Conservation (phyloP, 352 stramenopile species). For the Phytophthora tubulina region DNA sequence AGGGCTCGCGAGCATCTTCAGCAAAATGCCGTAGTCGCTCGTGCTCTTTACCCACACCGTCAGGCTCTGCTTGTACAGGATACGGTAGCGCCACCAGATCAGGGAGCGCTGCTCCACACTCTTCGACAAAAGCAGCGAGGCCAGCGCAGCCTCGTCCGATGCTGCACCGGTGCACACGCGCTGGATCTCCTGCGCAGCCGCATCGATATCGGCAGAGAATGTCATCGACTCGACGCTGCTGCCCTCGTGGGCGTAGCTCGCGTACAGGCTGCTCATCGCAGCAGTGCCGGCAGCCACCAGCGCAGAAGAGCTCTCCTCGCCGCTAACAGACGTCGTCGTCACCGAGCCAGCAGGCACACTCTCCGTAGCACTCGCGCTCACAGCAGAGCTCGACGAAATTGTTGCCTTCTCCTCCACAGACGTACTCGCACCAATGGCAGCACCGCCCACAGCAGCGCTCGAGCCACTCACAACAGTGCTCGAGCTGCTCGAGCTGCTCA, state of each 20-base stretch:
- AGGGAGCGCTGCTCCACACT: conserved; percentile 35
- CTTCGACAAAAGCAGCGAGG: conserved; percentile 28
- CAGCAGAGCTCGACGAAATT: neutral
- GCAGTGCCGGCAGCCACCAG: conserved; percentile 8
- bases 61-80: conserved; percentile 68
- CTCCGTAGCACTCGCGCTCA: conserved; percentile 7
- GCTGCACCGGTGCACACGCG: conserved; percentile 25
- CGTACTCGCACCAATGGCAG: neutral
- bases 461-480: neutral
- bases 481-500: neutral
- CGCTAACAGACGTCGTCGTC: conserved; percentile 13
- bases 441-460: conserved; percentile 4
- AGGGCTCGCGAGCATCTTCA: conserved; percentile 54
- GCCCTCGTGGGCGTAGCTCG: conserved; percentile 20
- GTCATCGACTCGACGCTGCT: conserved; percentile 35
- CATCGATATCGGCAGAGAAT: conserved; percentile 52
- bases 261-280: conserved; percentile 26
- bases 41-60: conserved; percentile 62
- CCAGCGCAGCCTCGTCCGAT: conserved; percentile 34
- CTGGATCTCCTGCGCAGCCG: conserved; percentile 57
- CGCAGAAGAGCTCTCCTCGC: conserved; percentile 5
- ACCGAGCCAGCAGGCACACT: conserved; percentile 5
- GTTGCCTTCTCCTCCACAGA: neutral
- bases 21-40: conserved; percentile 63
- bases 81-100: conserved; percentile 36